Evolutionary conservation across 768 basidiomycete species (phyloP).

Genomic region (Phylloporus sp.): DNA sequence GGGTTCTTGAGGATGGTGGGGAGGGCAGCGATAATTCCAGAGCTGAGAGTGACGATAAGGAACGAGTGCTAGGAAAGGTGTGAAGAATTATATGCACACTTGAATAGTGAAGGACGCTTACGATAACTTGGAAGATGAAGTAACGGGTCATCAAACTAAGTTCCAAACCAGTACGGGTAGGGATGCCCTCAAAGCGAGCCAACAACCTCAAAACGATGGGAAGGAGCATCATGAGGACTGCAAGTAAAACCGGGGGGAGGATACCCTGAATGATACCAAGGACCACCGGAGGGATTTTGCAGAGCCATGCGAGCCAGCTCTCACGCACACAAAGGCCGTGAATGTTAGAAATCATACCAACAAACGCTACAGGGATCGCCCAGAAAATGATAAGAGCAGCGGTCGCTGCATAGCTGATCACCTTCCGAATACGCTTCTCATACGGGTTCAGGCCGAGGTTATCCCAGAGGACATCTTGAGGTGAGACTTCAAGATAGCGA

Average conservation of each 20-base stretch:
- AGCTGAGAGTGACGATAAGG: constrained; percentile 80
- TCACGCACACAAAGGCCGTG: constrained; percentile 59
- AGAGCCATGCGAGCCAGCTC: constrained; percentile 82
- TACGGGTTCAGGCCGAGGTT: constrained; percentile 91
- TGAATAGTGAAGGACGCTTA: constrained; percentile 38
- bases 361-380: constrained; percentile 84
- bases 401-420: constrained; percentile 71
- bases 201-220: constrained; percentile 77
- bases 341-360: constrained; percentile 85
- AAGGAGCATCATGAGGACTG: constrained; percentile 89
- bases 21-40: constrained; percentile 78
- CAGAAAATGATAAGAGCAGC: constrained; percentile 81
- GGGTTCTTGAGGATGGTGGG: constrained; percentile 64
- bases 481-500: constrained; percentile 77
- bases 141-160: constrained; percentile 88
- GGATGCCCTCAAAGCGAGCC: constrained; percentile 86
- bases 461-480: constrained; percentile 87
- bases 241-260: constrained; percentile 81
- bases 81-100: not conserved
- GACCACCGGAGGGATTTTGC: constrained; percentile 57
- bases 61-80: constrained; percentile 72
- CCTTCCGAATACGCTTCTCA: constrained; percentile 64
- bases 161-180: constrained; percentile 78
- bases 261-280: constrained; percentile 88
- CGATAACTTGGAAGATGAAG: constrained; percentile 89